A percentile compares a stretch with the other conserved stretches of the same genome.
Conservation (phyloP, 441 rosid genomes). For the Euphorbia schlechtendalii region DNA sequence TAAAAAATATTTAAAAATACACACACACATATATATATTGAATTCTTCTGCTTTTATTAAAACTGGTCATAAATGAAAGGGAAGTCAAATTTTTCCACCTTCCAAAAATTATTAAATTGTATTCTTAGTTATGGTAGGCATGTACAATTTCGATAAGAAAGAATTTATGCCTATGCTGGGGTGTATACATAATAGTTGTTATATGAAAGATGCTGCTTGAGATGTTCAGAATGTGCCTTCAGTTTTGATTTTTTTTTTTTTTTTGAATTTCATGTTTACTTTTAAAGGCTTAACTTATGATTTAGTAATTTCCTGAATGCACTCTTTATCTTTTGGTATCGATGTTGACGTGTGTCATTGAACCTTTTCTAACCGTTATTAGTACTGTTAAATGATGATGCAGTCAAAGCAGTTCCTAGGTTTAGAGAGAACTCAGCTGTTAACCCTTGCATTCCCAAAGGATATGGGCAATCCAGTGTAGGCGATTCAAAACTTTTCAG, state of each 20-base stretch:
- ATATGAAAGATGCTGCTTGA: background rate
- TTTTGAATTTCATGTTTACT: too few species aligned
- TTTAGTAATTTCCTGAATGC: slow-evolving; percentile 7
- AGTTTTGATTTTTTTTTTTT: too few species aligned
- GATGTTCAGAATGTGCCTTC: background rate
- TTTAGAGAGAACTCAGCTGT: slow-evolving; percentile 8
- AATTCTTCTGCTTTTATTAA: background rate
- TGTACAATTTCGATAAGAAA: too few species aligned
- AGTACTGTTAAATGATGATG: slow-evolving; percentile 11
- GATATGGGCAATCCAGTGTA: slow-evolving; percentile 23
- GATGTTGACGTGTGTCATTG: background rate
- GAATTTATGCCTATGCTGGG: background rate
- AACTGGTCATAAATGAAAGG: background rate
- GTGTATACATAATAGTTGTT: background rate
- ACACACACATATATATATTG: too few species aligned
- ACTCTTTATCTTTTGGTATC: slow-evolving; percentile 1
- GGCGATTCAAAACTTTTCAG: slow-evolving; percentile 20
- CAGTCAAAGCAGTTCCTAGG: slow-evolving; percentile 30
- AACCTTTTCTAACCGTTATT: background rate
- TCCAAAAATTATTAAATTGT: background rate
- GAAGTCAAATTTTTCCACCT: too few species aligned
- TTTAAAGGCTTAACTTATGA: background rate
- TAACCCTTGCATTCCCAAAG: slow-evolving; percentile 41
- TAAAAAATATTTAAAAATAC: too few species aligned
- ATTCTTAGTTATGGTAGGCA: too few species aligned